These are phyloP conservation scores for Silene latifolia DNA, from an alignment of 148 eudicot species.

Conservation along the genomic window DNA sequence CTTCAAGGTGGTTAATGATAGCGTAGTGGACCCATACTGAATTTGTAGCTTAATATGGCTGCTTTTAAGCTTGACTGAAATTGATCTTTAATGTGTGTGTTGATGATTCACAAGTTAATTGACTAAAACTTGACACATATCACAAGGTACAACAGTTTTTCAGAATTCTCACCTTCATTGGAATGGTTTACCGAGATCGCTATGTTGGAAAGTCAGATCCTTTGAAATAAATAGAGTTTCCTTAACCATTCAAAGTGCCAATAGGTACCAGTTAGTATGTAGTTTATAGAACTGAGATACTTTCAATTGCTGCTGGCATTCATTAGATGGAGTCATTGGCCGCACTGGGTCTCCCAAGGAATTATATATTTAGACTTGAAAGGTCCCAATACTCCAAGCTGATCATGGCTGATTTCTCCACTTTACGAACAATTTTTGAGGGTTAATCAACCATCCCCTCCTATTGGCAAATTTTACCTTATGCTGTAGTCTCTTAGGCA, in stretches of 20 bases:
- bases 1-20: neutral
- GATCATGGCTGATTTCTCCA: neutral
- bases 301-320: neutral
- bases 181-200: neutral
- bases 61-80: neutral
- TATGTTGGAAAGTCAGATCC: neutral
- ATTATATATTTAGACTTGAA: neutral
- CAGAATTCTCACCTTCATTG: neutral
- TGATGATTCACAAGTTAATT: neutral
- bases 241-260: neutral
- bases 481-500: neutral
- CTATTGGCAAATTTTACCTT: neutral
- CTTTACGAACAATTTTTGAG: neutral
- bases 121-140: neutral
- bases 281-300: neutral
- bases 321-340: neutral
- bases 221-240: neutral
- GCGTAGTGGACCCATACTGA: neutral
- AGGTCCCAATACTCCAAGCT: neutral
- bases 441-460: neutral
- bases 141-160: neutral
- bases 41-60: neutral
- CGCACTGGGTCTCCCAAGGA: neutral
- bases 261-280: neutral
- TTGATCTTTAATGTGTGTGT: neutral